A percentile compares a stretch with the other conserved stretches of the same genome.
Evolutionary conservation across 305 asterid genomes (phyloP).

Genomic region (Striga hermonthica): DNA sequence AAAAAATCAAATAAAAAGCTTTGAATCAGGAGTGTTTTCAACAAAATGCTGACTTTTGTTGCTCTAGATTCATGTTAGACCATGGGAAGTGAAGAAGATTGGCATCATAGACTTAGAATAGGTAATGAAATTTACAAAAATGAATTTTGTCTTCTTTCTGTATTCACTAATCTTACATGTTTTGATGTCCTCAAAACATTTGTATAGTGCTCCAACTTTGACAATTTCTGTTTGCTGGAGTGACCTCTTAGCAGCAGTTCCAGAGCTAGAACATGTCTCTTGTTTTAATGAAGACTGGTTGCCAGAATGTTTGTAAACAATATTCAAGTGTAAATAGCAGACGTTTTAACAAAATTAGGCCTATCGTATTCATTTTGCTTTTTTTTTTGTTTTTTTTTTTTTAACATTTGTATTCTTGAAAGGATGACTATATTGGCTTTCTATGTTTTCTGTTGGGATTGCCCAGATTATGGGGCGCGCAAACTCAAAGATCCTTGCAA

Average conservation of each 20-base stretch:
- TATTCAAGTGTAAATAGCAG: no score
- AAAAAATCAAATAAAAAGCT: neutral
- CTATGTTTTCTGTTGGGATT: slow-evolving; percentile 7
- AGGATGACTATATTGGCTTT: slow-evolving; percentile 3
- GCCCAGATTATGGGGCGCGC: slow-evolving; percentile 94
- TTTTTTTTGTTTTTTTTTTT: no score
- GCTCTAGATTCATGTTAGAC: slow-evolving; percentile 17
- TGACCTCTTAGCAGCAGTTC: neutral
- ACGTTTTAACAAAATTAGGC: no score
- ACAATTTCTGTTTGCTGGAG: neutral
- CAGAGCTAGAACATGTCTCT: neutral
- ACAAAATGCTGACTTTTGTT: slow-evolving; percentile 9
- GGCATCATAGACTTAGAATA: slow-evolving; percentile 4
- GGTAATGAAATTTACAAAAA: neutral
- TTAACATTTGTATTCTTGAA: no score
- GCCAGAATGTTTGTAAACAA: no score
- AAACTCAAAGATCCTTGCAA: slow-evolving; percentile 91
- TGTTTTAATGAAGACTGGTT: neutral
- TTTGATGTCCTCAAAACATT: neutral
- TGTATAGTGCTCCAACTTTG: neutral
- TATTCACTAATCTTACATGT: neutral
- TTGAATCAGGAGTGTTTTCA: neutral
- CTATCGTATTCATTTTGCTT: no score
- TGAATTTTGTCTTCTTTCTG: neutral
- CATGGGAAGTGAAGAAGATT: slow-evolving; percentile 3